Base-by-base conservation (phyloP, 148 eudicot species). In the Camellia sinensis region DNA sequence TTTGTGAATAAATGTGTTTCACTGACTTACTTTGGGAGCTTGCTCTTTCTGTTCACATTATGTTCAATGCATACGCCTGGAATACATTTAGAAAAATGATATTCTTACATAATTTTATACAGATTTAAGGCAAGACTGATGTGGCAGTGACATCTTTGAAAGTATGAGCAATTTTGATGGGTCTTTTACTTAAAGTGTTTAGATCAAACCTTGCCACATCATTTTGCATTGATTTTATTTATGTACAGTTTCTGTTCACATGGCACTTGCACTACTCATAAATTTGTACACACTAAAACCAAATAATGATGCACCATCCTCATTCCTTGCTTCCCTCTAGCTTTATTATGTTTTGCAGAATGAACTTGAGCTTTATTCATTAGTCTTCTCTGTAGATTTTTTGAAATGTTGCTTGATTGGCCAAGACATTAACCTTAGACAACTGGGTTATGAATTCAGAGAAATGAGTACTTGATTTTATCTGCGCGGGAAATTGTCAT, bases 311-410 rank as follows among this genome's bases (percentile, higher is more conserved):
- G 48, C 46, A 15, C 48, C 13, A 37, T 73, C 15, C 18, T 72
- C 75, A 72, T 72, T 72, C 76, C 41, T 29, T 29, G 45, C 9
- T 46, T 19, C 14, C 41, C 41, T 8, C 13, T 21, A 15, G 52
- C 22, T 74, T 52, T 15, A 6, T 74, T 18, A 56, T 5, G 61
- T 50, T 21, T 56, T n/a, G 17, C 7, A 19, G 43, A 73, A 54
- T 54, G 63, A 22, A 54, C 76, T 21, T 54, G 19, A 74, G 19
- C 50, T 14, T 8, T 61, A 48, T 53, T 54, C 17, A 73, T 54
- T 62, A 60, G 61, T 72, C 75, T 40, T 43, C 18, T 56, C 46
- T 56, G 64, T 40, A 57, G 46, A 57, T 37, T 57, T 64, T 74
- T 37, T 5, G 41, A 13, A 19, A 22, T 29, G 62, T 78, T 71